Conservation (phyloP, 371 early-diverging fungal genomes). For the Coemansia sp. region DNA sequence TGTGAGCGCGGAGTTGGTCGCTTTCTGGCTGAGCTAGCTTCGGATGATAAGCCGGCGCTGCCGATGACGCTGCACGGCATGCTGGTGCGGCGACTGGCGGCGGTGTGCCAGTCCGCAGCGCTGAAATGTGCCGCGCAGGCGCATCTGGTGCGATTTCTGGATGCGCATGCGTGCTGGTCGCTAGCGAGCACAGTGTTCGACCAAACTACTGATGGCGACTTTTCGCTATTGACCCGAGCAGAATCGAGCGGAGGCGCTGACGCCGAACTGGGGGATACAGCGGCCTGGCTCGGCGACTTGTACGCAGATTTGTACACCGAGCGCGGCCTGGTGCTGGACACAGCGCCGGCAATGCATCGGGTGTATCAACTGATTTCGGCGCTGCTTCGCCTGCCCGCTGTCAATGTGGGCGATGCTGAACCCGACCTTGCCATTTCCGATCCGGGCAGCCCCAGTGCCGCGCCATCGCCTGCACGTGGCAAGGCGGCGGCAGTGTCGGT, state of each 20-base stretch:
- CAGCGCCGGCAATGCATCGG: conserved; percentile 50
- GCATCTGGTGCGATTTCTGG: conserved; percentile 21
- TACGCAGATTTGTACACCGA: conserved; percentile 54
- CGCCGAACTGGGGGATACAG: neutral
- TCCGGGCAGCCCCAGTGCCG: no score
- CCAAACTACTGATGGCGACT: conserved; percentile 45
- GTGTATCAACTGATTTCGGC: conserved; percentile 24
- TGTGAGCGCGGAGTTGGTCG: conserved; percentile 28
- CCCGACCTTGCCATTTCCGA: neutral
- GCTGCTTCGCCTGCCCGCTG: conserved; percentile 25
- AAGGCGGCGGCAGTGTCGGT: conserved; percentile 2
- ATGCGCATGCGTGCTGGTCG: conserved; percentile 40
- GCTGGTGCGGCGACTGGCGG: conserved; percentile 13
- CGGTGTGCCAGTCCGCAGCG: conserved; percentile 22
- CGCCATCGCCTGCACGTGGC: neutral
- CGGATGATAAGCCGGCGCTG: neutral
- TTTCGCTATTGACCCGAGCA: conserved; percentile 16
- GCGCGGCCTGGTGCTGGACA: conserved; percentile 56
- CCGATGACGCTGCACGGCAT: conserved; percentile 19
- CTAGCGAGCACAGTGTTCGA: conserved; percentile 25
- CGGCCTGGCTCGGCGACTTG: conserved; percentile 42
- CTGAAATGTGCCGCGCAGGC: conserved; percentile 23
- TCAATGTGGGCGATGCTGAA: neutral
- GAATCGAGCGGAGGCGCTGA: neutral
- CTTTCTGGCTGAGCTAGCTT: conserved; percentile 8